Evolutionary conservation across 495 filamentous ascomycete genomes (phyloP), one percentile per base, ranked within the genome.

Genomic region (Xylaria cubensis): DNA sequence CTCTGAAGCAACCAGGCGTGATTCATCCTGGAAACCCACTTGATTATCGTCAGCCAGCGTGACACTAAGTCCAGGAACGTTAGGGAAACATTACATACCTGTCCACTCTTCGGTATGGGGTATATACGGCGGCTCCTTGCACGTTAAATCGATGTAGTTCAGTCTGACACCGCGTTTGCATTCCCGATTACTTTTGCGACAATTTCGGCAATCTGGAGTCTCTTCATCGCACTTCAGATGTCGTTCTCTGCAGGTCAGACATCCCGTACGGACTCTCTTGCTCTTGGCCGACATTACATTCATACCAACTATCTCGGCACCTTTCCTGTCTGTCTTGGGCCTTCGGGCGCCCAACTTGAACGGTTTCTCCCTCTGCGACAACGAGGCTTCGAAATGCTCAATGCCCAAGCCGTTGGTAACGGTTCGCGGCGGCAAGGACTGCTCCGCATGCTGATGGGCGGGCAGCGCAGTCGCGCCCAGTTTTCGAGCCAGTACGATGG

Each of bases 111-210:
- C 79, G 6, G 90, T 88, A 2, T 85, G 89, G 26, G 87, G 85
- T 58, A 72, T 51, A 51, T 88, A 83, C 0, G 93, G 93, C 42
- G 94, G 94, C 15, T 84, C 85, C 75, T 91, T 88, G 58, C 90
- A 90, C 67, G 91, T 89, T 9, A 90, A 93, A 76, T 98, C 95
- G 74, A 97, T 95, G 76, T 97, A 99, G 79, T 98, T 99, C 51
- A 99, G 86, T 48, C 93, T 88, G 26, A 98, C 84, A 15, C 96
- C 96, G 55, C 95, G 88, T 78, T 94, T 92, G 85, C 96, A 99
- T 50, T 90, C 83, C 58, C 95, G 86, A 73, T 88, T 94, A 26
- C 94, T 95, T 80, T 97, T 98, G 29, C 87, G 88, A 81, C 96
- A 99, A 76, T 99, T 99, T 72, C 83, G 81, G 77, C 95, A 98